phyloP scores from a whole-genome alignment of 805 yeast genomes.

The Pichia ethanolica region DNA sequence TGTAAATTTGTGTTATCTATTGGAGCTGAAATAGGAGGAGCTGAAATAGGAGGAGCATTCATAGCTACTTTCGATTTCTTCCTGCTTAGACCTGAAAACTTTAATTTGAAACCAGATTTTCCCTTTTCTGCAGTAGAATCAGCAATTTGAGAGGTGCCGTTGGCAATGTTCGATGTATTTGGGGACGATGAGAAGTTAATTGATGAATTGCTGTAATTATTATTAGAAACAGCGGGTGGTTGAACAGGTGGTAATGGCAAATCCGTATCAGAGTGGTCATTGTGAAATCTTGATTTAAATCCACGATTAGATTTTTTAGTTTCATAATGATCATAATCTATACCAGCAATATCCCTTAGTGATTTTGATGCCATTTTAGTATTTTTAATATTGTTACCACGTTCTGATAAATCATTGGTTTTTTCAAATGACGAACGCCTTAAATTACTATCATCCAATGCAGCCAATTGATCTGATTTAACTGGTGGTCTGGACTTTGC shows the following conservation, averaged over 20 bases:
- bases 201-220: neutral
- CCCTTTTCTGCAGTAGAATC: neutral
- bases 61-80: slow-evolving; percentile 1
- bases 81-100: neutral
- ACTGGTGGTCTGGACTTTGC: slow-evolving; percentile 29
- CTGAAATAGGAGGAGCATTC: neutral
- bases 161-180: neutral
- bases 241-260: slow-evolving; percentile 13
- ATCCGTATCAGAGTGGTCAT: slow-evolving; percentile 56
- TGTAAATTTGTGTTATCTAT: neutral
- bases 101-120: slow-evolving; percentile 4
- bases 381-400: neutral
- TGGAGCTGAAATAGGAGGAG: neutral
- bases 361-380: slow-evolving; percentile 10
- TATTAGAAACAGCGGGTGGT: neutral
- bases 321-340: slow-evolving; percentile 5
- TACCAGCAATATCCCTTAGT: slow-evolving; percentile 16
- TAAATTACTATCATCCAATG: slow-evolving; percentile 7
- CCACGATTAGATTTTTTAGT: slow-evolving; percentile 23
- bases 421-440: slow-evolving; percentile 55
- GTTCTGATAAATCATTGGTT: slow-evolving; percentile 22
- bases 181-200: neutral
- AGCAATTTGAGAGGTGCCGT: neutral
- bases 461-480: slow-evolving; percentile 7
- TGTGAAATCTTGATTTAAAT: slow-evolving; percentile 51